Evolutionary conservation across 2,329 filamentous ascomycete species (phyloP), one percentile per base, ranked within the genome.

Genomic region (Aspergillus tanneri): DNA sequence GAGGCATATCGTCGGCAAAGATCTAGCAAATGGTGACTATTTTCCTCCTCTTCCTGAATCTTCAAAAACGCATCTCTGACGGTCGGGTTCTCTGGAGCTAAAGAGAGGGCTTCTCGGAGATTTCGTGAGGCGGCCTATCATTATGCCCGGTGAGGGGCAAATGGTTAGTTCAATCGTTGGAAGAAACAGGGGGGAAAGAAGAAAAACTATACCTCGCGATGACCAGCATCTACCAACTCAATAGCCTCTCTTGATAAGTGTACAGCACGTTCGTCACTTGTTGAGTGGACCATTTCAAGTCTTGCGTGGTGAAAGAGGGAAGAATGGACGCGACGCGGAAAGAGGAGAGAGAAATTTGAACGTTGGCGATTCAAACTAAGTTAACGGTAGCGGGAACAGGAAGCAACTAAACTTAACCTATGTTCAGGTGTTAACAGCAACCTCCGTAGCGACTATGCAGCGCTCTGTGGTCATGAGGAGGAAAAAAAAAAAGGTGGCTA

Each of bases 101-200:
- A 62, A 22, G 72, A 68, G 38, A 74, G 67, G n/a, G 75, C 75
- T 65, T 77, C 73, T 61, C 73, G 70, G 46, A 77, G 65, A 55
- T 74, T 75, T 53, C 72, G 63, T 34, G 72, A 73, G 28, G 73
- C 74, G 47, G 72, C 69, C 74, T 77, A 49, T 44, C 30, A 49
- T 50, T 40, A 46, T 38, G 48, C 47, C 47, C 52, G 46, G 21
- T 19, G 47, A 19, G 14, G 23, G 32, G 27, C 46, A 37, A 27
- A 46, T 23, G 9, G 12, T 38, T 24, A 38, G 22, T 19, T 23
- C n/a, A 19, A 38, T 22, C 18, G 37, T 36, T 27, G 44, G 38
- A n/a, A 39, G 46, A 45, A 32, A 45, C 18, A 23, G 14, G 12
- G 28, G 8, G 8, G 30, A 35, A n/a, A 23, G 11, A 39, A 19